These are phyloP conservation scores for Penicillium hordei DNA, from an alignment of 2,329 filamentous ascomycete genomes.

Conservation along the genomic window DNA sequence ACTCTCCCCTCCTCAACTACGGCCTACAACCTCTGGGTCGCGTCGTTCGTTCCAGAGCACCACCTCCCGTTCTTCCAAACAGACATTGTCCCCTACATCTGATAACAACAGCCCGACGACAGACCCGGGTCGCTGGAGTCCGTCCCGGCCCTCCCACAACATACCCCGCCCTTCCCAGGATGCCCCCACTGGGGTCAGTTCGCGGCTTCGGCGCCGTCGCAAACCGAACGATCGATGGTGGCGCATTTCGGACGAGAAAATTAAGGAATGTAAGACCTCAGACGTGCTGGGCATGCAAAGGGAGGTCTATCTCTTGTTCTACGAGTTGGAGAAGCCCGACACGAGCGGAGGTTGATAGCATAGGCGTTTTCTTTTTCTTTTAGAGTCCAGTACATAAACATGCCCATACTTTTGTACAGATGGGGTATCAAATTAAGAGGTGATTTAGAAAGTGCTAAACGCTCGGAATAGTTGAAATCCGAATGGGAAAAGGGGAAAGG, in stretches of 20 bases:
- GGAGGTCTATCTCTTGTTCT: conserved; percentile 95
- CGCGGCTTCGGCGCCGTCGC: conserved; percentile 57
- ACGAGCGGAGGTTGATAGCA: conserved; percentile 4
- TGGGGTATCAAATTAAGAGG: neutral
- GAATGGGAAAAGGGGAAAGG: too few relatives aligned
- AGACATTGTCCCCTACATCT: conserved; percentile 18
- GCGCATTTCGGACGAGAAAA: conserved; percentile 95
- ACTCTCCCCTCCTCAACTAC: conserved; percentile 21
- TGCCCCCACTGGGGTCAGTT: conserved; percentile 20
- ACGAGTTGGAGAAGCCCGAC: conserved; percentile 69
- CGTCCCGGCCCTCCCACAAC: conserved; percentile 26
- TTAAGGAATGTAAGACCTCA: conserved; percentile 88
- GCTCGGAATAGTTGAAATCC: too few relatives aligned
- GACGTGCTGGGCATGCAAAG: conserved; percentile 92
- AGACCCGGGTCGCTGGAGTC: conserved; percentile 29
- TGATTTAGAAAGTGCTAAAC: neutral
- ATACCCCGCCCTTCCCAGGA: conserved; percentile 29
- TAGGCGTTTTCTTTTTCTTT: neutral
- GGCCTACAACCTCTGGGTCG: conserved; percentile 34
- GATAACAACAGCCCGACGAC: conserved; percentile 28
- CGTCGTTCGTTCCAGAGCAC: conserved; percentile 37
- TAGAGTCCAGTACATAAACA: neutral
- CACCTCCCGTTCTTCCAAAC: conserved; percentile 31
- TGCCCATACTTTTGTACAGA: neutral
- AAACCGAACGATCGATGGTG: conserved; percentile 80